These are phyloP conservation scores for Eleusine indica DNA, from an alignment of 176 grass and related monocot genomes.

Conservation along the genomic window DNA sequence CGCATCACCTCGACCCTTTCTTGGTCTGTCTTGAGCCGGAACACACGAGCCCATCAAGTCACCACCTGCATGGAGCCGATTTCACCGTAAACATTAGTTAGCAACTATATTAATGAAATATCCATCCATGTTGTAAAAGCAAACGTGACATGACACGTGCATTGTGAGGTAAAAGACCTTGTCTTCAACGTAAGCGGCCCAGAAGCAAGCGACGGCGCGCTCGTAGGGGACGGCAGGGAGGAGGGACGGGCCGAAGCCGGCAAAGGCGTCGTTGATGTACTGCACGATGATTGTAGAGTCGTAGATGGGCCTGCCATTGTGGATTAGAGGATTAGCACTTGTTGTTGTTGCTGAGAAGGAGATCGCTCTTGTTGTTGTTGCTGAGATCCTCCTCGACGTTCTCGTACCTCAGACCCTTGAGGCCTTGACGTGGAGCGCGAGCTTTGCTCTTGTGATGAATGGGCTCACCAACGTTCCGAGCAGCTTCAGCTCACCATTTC, in stretches of 20 bases:
- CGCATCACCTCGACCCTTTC: constrained; percentile 34
- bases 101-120: no score
- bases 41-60: neutral
- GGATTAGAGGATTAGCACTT: constrained; percentile 11
- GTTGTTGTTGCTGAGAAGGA: no score
- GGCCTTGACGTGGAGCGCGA: constrained; percentile 41
- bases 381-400: constrained; percentile 53
- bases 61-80: constrained; percentile 9
- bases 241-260: constrained; percentile 12
- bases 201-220: constrained; percentile 62
- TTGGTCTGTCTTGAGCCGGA: constrained; percentile 42
- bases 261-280: constrained; percentile 75
- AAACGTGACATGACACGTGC: neutral
- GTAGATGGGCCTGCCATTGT: constrained; percentile 40
- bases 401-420: constrained; percentile 65
- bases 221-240: constrained; percentile 62
- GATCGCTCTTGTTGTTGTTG: constrained; percentile 13
- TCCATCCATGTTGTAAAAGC: neutral
- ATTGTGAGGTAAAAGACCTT: constrained; percentile 27
- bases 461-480: constrained; percentile 47
- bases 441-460: constrained; percentile 43
- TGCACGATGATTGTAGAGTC: constrained; percentile 69
- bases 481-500: constrained; percentile 54
- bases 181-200: constrained; percentile 61
- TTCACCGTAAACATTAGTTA: neutral